These are phyloP conservation scores for Bacidia gigantensis DNA, from an alignment of 495 filamentous ascomycete species.

Conservation along the genomic window DNA sequence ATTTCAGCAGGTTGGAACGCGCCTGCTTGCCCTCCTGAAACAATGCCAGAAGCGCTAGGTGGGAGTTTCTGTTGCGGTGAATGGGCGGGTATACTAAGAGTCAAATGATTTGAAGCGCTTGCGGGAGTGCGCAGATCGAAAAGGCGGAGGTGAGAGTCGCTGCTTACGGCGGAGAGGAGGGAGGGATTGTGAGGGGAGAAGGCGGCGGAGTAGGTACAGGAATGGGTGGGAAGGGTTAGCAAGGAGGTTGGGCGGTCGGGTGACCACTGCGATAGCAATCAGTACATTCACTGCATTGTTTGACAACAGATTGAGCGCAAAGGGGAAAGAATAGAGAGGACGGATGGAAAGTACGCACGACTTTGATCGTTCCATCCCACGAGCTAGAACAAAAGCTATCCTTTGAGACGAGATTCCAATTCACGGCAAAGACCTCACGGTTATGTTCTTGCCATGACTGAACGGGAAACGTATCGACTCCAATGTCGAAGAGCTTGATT, in stretches of 20 bases:
- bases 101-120: slow-evolving; percentile 69
- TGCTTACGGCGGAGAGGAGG: slow-evolving; percentile 66
- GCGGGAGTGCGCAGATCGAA: slow-evolving; percentile 82
- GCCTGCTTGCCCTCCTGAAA: slow-evolving; percentile 16
- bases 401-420: slow-evolving; percentile 87
- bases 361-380: slow-evolving; percentile 89
- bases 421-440: slow-evolving; percentile 77
- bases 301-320: slow-evolving; percentile 7
- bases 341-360: slow-evolving; percentile 33
- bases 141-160: slow-evolving; percentile 72
- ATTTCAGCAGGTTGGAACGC: slow-evolving; percentile 52
- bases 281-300: not conserved
- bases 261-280: slow-evolving; percentile 45
- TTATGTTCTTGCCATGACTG: slow-evolving; percentile 83
- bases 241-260: slow-evolving; percentile 58
- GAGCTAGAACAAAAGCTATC: slow-evolving; percentile 74
- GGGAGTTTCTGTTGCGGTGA: slow-evolving; percentile 30
- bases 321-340: not conserved
- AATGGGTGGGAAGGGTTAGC: slow-evolving; percentile 71
- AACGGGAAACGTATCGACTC: slow-evolving; percentile 64
- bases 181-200: slow-evolving; percentile 70
- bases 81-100: slow-evolving; percentile 64
- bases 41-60: slow-evolving; percentile 24
- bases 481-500: slow-evolving; percentile 84
- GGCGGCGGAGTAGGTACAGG: slow-evolving; percentile 76